Evolutionary conservation across 805 yeast genomes (phyloP).

Genomic region (Candida xiaguanensis): DNA sequence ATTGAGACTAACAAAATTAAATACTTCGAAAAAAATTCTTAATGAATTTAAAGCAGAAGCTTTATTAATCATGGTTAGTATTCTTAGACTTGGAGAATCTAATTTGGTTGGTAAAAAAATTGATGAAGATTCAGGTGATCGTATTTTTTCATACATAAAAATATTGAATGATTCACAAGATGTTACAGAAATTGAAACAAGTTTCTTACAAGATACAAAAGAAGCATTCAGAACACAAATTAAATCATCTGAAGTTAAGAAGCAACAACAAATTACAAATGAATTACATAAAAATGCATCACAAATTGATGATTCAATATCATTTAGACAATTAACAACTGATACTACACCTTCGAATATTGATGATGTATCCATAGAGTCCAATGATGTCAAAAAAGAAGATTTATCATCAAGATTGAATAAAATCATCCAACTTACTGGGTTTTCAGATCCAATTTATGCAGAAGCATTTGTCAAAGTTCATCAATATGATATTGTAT

Average conservation of each 20-base stretch:
- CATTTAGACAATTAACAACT: slow-evolving; percentile 73
- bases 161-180: slow-evolving; percentile 67
- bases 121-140: slow-evolving; percentile 96
- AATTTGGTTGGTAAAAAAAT: slow-evolving; percentile 65
- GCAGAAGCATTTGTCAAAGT: slow-evolving; percentile 96
- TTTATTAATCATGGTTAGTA: slow-evolving; percentile 84
- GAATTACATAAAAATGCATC: slow-evolving; percentile 61
- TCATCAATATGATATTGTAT: slow-evolving; percentile 94
- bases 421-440: slow-evolving; percentile 92
- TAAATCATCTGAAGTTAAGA: slow-evolving; percentile 54
- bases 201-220: slow-evolving; percentile 85
- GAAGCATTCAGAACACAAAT: slow-evolving; percentile 77
- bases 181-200: slow-evolving; percentile 49
- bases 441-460: slow-evolving; percentile 95
- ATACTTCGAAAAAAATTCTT: slow-evolving; percentile 51
- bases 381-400: slow-evolving; percentile 49
- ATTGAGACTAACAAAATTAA: slow-evolving; percentile 62
- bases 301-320: slow-evolving; percentile 73
- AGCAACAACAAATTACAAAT: slow-evolving; percentile 52
- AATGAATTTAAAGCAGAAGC: slow-evolving; percentile 96
- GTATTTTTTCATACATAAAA: slow-evolving; percentile 83
- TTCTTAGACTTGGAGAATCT: slow-evolving; percentile 83
- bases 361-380: slow-evolving; percentile 48
- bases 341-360: slow-evolving; percentile 24
- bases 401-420: slow-evolving; percentile 73